phyloP scores from a whole-genome alignment of 164 flowering plant species.

The Umbellularia californica region DNA sequence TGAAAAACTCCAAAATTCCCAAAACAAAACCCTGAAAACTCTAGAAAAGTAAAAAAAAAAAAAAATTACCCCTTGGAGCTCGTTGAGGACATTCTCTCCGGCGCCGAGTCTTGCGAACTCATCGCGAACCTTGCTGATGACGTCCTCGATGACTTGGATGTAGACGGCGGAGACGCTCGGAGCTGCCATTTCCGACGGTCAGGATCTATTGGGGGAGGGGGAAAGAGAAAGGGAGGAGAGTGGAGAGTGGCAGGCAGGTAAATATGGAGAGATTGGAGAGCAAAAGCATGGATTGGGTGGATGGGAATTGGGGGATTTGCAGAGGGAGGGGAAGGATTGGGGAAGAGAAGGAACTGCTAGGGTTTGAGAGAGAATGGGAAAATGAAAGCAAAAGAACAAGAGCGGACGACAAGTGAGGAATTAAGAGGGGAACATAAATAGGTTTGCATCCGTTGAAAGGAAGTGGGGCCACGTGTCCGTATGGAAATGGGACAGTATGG shows the following conservation, averaged over 20 bases:
- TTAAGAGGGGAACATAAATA: slow-evolving; percentile 79
- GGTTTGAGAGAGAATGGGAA: slow-evolving; percentile 7
- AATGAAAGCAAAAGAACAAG: background rate
- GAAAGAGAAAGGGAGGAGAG: background rate
- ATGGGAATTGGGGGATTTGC: background rate
- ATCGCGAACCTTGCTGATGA: slow-evolving; percentile 76
- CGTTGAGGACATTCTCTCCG: slow-evolving; percentile 66
- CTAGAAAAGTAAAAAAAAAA: background rate
- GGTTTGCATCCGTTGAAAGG: slow-evolving; percentile 74
- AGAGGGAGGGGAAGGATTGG: slow-evolving; percentile 1
- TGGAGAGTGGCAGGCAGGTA: background rate
- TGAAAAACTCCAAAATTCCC: no score
- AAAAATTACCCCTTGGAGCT: slow-evolving; percentile 72
- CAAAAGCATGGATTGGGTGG: background rate
- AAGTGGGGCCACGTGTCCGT: slow-evolving; percentile 46
- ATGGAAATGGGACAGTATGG: slow-evolving; percentile 17
- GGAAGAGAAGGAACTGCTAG: slow-evolving; percentile 3
- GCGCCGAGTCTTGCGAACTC: slow-evolving; percentile 75
- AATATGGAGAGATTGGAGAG: slow-evolving; percentile 2
- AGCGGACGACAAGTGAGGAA: slow-evolving; percentile 38
- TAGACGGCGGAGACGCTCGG: slow-evolving; percentile 63
- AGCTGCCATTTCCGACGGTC: slow-evolving; percentile 34
- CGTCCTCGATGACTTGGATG: slow-evolving; percentile 83
- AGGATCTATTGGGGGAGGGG: background rate
- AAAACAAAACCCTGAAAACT: slow-evolving; percentile 8